Evolutionary conservation across 2,329 filamentous ascomycete genomes (phyloP).

Genomic region (Ceratocystis papillata): DNA sequence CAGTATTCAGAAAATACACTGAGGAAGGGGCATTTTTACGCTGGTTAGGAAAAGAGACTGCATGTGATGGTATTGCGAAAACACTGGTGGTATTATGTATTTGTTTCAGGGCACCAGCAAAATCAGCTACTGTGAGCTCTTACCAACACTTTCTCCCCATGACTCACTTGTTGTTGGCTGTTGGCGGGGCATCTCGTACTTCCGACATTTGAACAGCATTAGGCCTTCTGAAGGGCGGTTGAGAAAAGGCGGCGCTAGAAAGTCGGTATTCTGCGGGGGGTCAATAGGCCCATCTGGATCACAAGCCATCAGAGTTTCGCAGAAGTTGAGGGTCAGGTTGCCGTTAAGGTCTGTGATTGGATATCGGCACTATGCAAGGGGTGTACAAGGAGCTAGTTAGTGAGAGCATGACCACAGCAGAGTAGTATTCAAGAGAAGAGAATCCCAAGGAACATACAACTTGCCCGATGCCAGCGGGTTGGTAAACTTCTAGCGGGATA

Average conservation of each 20-base stretch:
- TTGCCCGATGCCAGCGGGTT: slow-evolving; percentile 16
- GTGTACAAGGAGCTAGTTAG: neutral
- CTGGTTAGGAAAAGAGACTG: no score
- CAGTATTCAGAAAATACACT: no score
- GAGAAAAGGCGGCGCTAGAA: slow-evolving; percentile 4
- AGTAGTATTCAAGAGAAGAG: neutral
- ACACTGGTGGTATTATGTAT: no score
- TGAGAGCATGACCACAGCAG: neutral
- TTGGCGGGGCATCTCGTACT: neutral
- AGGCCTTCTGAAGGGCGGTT: slow-evolving; percentile 10
- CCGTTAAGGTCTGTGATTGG: slow-evolving; percentile 10
- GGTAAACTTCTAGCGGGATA: slow-evolving; percentile 4
- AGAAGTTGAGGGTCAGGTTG: slow-evolving; percentile 10
- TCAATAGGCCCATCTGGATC: neutral
- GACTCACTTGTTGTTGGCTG: no score
- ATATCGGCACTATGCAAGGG: slow-evolving; percentile 9
- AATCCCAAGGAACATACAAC: slow-evolving; percentile 8
- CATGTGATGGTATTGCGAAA: no score
- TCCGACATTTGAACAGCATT: slow-evolving; percentile 15
- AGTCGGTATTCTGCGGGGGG: neutral
- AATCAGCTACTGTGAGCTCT: no score
- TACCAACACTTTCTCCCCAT: no score
- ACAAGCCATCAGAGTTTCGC: slow-evolving; percentile 15
- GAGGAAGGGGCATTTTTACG: no score
- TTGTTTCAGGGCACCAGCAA: no score